Evolutionary conservation across 345 rosid genomes (phyloP).

Genomic region (Populus deltoides): DNA sequence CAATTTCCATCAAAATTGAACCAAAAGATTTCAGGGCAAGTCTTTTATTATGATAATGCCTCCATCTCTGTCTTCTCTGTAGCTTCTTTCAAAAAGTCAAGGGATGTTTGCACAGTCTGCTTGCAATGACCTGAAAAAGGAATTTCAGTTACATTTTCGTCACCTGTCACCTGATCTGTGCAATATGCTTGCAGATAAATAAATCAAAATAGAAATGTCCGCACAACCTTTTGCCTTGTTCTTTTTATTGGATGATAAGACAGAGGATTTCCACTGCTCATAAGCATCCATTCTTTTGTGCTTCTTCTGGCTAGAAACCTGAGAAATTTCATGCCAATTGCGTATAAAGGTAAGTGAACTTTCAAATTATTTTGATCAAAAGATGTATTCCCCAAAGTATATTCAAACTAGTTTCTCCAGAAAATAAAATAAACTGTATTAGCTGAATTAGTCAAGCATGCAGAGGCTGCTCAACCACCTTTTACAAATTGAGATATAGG

Average conservation of each 20-base stretch:
- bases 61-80: constrained; percentile 39
- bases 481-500: too few species aligned
- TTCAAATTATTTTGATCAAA: not conserved
- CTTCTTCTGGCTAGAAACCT: constrained; percentile 68
- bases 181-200: not conserved
- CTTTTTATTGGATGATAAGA: constrained; percentile 49
- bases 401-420: not conserved
- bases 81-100: constrained; percentile 47
- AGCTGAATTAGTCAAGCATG: too few species aligned
- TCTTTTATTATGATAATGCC: constrained; percentile 25
- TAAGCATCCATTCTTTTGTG: constrained; percentile 59
- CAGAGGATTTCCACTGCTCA: constrained; percentile 77
- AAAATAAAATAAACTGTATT: too few species aligned
- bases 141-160: constrained; percentile 1
- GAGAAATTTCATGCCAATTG: constrained; percentile 11
- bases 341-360: not conserved
- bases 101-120: constrained; percentile 55
- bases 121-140: constrained; percentile 50
- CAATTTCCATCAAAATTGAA: too few species aligned
- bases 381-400: not conserved
- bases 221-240: constrained; percentile 44
- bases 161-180: not conserved
- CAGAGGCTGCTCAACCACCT: too few species aligned
- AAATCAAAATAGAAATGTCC: not conserved
- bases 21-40: too few species aligned